These are phyloP conservation scores for Phyllosticta citriasiana DNA, from an alignment of 2,329 filamentous ascomycete genomes.

Conservation along the genomic window DNA sequence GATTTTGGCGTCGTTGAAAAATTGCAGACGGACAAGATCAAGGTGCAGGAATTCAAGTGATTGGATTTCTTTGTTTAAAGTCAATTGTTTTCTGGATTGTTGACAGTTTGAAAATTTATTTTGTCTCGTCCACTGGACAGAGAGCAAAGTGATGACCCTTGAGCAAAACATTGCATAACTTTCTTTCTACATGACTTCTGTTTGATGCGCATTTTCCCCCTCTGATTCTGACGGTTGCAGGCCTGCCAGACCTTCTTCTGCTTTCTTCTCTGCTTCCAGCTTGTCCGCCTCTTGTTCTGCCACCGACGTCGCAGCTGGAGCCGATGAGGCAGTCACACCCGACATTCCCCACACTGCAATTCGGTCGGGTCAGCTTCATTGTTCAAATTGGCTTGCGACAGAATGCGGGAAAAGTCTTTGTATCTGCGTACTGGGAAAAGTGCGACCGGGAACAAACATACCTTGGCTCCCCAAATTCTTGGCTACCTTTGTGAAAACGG, in stretches of 20 bases:
- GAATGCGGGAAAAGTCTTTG: neutral
- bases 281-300: constrained; percentile 4
- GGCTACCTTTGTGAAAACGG: constrained; percentile 16
- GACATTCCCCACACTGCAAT: constrained; percentile 5
- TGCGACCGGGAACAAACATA: neutral
- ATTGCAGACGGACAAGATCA: constrained; percentile 19
- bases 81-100: neutral
- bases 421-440: neutral
- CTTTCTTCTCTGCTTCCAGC: neutral
- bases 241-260: neutral
- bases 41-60: constrained; percentile 20
- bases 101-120: neutral
- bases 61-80: neutral
- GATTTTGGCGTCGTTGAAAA: constrained; percentile 31
- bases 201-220: neutral
- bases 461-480: constrained; percentile 16
- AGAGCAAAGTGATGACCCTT: neutral
- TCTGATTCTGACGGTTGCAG: neutral
- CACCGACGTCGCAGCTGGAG: neutral
- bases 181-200: neutral
- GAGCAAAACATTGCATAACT: neutral
- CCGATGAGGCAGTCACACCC: constrained; percentile 3
- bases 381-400: neutral
- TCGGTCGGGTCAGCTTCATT: neutral
- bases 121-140: neutral